Base-by-base conservation (phyloP, 768 basidiomycete genomes). In the Exidia glandulosa region DNA sequence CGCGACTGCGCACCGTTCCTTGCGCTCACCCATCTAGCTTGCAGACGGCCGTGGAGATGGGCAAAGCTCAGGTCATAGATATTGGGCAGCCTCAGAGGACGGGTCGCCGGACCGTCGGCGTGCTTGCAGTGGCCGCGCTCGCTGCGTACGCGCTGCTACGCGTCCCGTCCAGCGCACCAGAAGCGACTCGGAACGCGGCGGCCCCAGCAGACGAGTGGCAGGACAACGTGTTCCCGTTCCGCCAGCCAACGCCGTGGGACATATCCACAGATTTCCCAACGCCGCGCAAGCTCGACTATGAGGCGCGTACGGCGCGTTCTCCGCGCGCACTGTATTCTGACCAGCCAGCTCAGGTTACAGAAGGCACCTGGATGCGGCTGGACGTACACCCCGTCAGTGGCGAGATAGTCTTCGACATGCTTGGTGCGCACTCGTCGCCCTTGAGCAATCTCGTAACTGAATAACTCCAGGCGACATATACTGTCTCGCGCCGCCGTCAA, bases 311-410 rank as follows among this genome's bases (percentile, higher is more conserved):
- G 9, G 9, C 9, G 19, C 36, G 9, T 37, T 37, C 10, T 37
- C 36, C 36, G 19, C 19, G 36, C 9, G 10, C 36, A 37, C 36
- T 37, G 36, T 10, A 27, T 16, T 57, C 10, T 37, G 36, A n/a
- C n/a, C n/a, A n/a, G n/a, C n/a, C 36, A 37, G 9, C 36, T 37
- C 19, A n/a, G n/a, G 86, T 88, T 14, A 74, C 78, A 45, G 84
- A 88, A 67, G 87, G 87, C 5, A 88, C 87, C 33, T 89, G 86
- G 86, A 72, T 89, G 58, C 77, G 86, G 14, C 77, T 88, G 32
- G 87, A 88, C 66, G 86, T 87, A 1, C 82, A 86, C 62, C 84
- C 85, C n/a, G 71, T 73, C 57, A 78, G 80, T 2, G 86, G 87
- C 12, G 87, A 88, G 63, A 78, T 88, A 45, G 76, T 87, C 6